Evolutionary conservation across 495 filamentous ascomycete species (phyloP), one percentile per base, ranked within the genome.

Genomic region (Recurvomyces mirabilis): DNA sequence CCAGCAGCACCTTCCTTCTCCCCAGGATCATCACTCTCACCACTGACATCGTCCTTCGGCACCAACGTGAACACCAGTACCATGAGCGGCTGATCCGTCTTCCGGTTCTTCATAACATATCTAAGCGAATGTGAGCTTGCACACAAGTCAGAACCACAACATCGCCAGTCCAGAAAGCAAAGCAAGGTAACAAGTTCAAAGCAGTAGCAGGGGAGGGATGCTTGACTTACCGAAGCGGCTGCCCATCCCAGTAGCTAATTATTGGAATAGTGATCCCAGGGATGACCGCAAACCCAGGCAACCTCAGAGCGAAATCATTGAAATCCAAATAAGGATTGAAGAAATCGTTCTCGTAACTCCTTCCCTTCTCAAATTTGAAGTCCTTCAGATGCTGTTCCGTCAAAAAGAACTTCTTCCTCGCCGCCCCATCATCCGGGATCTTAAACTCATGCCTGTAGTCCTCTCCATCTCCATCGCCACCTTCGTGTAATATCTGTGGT

Each of bases 261-360:
- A 91, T 79, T 80, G 79, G 78, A 3, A 94, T 57, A 11, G 71
- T 73, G 44, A 87, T 82, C 0, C 82, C 82, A 6, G 89, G 86
- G 14, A 78, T 78, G 5, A 93, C 48, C 7, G 69, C 71, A 43
- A 87, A 85, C 0, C 87, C 85, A 4, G 89, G 89, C 14, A 96
- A 54, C 38, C 75, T 72, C 17, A 96, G 61, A n/a, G 80, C 71
- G 54, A 94, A 84, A 44, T 82, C 80, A 57, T 76, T 78, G 55
- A 95, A 93, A 59, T 87, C 82, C 31, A 98, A 58, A 67, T 88
- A 94, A n/a, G 79, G 77, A 57, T 94, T 95, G 53, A 78, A 91
- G 62, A 98, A 95, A 62, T 95, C 89, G 32, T 75, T 72, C 21
- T 68, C 62, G 60, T 93, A 94, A 36, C 70, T 64, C 49, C 76